Evolutionary conservation across 352 stramenopile genomes (phyloP), one percentile per base, ranked within the genome.

Genomic region (Pythium folliculosum): DNA sequence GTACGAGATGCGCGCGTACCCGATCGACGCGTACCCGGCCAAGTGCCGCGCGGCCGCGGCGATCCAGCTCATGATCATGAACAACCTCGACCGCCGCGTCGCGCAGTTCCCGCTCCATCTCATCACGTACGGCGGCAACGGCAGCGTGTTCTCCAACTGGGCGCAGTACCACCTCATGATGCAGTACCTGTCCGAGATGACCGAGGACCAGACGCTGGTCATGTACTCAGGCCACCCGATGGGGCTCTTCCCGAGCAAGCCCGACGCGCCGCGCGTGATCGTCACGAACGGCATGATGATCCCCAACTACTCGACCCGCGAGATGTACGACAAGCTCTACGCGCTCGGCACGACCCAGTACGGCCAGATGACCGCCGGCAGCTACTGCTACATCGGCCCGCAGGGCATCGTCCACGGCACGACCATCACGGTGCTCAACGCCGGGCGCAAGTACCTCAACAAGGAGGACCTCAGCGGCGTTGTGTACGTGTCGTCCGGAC

Each of bases 21-120:
- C 87, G 47, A 87, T 97, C 60, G 72, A 84, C 5, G 65, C 59
- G 67, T 96, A 96, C 75, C 86, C 88, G 1, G 79, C 82, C 27
- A 74, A 83, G 53, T 91, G 80, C 75, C 81, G 80, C 52, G 83
- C 93, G 49, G 86, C 87, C 16, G 87, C 86, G 16, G 84, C 82
- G 21, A 93, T 97, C 53, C 88, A 91, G 80, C 83, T 96, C 67
- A 96, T 96, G 88, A 94, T 96, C 76, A 95, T 95, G 84, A 96
- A 96, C 81, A 96, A 97, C 74, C 70, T 97, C 22, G 88, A 96
- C 69, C 82, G 70, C 25, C 76, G 79, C 13, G 87, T 96, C n/a
- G 90, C 90, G 21, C 88, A 97, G 69, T 95, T 96, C 64, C 90
- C 90, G 27, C 72, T 94, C 66, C 78, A 97, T 71, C 70, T 97